phyloP scores from a whole-genome alignment of 176 grass and related monocot species.

The Eleusine coracana region DNA sequence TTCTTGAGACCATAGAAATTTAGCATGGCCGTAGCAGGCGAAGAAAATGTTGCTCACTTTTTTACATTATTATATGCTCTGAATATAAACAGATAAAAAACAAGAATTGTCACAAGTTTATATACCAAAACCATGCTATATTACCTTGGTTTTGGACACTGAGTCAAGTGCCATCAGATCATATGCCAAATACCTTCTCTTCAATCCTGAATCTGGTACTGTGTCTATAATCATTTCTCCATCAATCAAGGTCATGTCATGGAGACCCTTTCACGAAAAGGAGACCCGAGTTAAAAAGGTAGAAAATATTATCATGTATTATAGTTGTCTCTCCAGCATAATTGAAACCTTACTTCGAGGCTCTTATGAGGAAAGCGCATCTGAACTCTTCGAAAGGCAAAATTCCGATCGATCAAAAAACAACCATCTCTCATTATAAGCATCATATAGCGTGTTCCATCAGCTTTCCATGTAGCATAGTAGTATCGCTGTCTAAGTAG shows the following conservation, averaged over 20 bases:
- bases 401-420: conserved; percentile 93
- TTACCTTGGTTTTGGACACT: conserved; percentile 72
- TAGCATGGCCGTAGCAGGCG: not conserved
- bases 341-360: conserved; percentile 59
- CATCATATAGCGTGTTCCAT: conserved; percentile 99
- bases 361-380: conserved; percentile 93
- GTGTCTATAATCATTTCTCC: conserved; percentile 99
- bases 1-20: not conserved
- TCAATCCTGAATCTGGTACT: conserved; percentile 84
- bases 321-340: conserved; percentile 31
- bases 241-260: conserved; percentile 92
- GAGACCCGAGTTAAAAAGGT: conserved; percentile 30
- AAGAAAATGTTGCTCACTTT: not conserved
- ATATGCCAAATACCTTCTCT: conserved; percentile 87
- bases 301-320: conserved; percentile 5
- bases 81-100: not conserved
- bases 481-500: conserved; percentile 98
- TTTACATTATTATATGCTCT: not conserved
- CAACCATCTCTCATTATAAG: conserved; percentile 85
- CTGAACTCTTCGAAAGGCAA: conserved; percentile 92
- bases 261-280: conserved; percentile 59
- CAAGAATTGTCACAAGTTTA: not conserved
- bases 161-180: conserved; percentile 86
- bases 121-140: not conserved
- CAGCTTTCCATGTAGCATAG: conserved; percentile 99